A percentile compares a stretch with the other conserved stretches of the same genome.
These are phyloP conservation scores for Dichotomocladium elegans DNA, from an alignment of 371 early-diverging fungal species.

Conservation along the genomic window DNA sequence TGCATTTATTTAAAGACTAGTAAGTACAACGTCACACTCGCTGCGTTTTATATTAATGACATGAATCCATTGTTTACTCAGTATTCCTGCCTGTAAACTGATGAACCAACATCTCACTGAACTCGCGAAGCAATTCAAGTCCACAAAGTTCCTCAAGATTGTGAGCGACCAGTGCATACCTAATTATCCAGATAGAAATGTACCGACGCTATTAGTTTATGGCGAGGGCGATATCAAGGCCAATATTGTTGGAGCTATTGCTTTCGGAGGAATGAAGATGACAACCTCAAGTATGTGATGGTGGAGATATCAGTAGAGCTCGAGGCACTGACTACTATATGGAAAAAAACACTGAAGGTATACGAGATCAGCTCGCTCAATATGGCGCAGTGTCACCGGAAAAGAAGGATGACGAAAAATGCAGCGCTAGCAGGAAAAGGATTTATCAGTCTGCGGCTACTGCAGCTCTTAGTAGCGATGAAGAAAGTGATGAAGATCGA, in stretches of 20 bases:
- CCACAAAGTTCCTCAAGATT: constrained; percentile 92
- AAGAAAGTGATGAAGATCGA: constrained; percentile 45
- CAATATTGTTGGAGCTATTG: constrained; percentile 79
- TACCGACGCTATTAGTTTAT: constrained; percentile 90
- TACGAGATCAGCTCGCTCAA: constrained; percentile 33
- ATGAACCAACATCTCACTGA: constrained; percentile 71
- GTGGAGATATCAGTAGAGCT: background rate
- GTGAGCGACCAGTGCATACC: constrained; percentile 90
- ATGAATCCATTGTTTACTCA: constrained; percentile 12
- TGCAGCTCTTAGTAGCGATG: constrained; percentile 59
- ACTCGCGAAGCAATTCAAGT: constrained; percentile 78
- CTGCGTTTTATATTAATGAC: constrained; percentile 9
- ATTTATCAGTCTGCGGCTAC: constrained; percentile 47
- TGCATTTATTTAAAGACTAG: constrained; percentile 72
- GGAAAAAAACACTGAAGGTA: constrained; percentile 13
- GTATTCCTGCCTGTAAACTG: constrained; percentile 76
- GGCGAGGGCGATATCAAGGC: constrained; percentile 79
- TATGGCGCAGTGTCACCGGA: constrained; percentile 46
- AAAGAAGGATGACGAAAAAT: constrained; percentile 17
- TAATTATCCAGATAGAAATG: constrained; percentile 88
- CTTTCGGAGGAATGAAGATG: constrained; percentile 80
- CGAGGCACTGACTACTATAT: too few species aligned
- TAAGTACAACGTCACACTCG: constrained; percentile 23
- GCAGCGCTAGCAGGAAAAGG: constrained; percentile 18
- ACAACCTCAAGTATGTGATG: constrained; percentile 57